Percentiles rank a stretch among this genome's conserved stretches.
Conservation (phyloP, 192 early-diverging fungal genomes). For the Linnemannia zychae region DNA sequence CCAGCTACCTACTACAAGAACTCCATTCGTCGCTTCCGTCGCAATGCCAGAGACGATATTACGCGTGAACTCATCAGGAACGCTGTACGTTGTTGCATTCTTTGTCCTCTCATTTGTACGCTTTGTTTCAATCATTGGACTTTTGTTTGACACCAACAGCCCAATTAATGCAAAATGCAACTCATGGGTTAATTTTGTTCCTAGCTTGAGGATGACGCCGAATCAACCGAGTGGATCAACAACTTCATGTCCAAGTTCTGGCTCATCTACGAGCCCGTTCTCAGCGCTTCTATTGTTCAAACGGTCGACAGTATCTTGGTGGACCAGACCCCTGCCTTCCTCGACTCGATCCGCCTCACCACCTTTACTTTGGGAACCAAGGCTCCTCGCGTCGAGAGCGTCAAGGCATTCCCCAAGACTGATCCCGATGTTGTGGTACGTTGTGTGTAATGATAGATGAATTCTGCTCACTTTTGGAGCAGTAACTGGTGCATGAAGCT, state of each 20-base stretch:
- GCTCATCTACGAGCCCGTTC: constrained; percentile 90
- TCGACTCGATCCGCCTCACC: constrained; percentile 81
- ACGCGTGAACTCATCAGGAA: constrained; percentile 71
- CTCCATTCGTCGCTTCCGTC: constrained; percentile 76
- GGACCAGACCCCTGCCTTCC: constrained; percentile 81
- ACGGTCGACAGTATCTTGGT: constrained; percentile 81
- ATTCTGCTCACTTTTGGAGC: neutral
- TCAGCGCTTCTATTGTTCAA: constrained; percentile 80
- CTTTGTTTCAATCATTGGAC: neutral
- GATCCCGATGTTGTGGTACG: constrained; percentile 79
- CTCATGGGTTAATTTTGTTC: neutral
- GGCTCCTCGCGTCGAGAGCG: constrained; percentile 76
- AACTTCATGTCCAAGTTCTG: constrained; percentile 89
- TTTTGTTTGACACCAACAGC: neutral
- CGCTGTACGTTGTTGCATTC: constrained; percentile 31
- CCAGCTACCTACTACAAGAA: constrained; percentile 81
- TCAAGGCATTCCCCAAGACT: constrained; percentile 80
- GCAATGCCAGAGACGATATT: constrained; percentile 78
- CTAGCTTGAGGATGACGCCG: constrained; percentile 63
- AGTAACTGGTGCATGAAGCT: neutral
- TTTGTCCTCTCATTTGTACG: neutral
- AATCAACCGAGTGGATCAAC: constrained; percentile 93
- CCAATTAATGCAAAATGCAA: constrained; percentile 1
- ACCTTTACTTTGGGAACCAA: constrained; percentile 86
- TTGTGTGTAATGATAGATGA: constrained; percentile 9